A percentile compares a stretch with the other conserved stretches of the same genome.
Evolutionary conservation across 2,329 filamentous ascomycete species (phyloP).

Genomic region (Neofusicoccum umdonicola): DNA sequence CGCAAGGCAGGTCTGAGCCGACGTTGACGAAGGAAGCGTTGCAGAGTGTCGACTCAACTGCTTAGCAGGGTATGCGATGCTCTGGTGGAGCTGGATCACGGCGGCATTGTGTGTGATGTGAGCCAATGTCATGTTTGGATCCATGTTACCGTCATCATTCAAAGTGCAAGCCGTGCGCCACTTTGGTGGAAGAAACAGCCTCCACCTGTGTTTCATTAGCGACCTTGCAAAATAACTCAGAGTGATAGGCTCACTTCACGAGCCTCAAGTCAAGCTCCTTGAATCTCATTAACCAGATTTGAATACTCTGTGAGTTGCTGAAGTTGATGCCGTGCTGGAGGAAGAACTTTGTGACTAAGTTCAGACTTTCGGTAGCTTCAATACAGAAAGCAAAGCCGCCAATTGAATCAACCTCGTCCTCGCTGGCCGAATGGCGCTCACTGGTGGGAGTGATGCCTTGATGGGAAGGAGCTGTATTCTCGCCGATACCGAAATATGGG

Average conservation of each 20-base stretch:
- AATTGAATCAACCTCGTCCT: constrained; percentile 25
- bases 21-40: constrained; percentile 23
- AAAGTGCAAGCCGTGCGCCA: constrained; percentile 35
- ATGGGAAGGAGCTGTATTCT: constrained; percentile 26
- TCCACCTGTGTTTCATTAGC: constrained; percentile 23
- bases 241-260: constrained; percentile 22
- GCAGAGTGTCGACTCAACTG: constrained; percentile 28
- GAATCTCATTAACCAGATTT: constrained; percentile 35
- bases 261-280: constrained; percentile 34
- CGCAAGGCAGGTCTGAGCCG: constrained; percentile 26
- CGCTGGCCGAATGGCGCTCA: constrained; percentile 25
- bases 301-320: constrained; percentile 27
- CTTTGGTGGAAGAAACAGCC: constrained; percentile 24
- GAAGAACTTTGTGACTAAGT: constrained; percentile 37
- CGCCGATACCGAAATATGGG: constrained; percentile 43
- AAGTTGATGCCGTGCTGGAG: constrained; percentile 33
- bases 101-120: constrained; percentile 32
- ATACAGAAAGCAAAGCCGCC: constrained; percentile 33
- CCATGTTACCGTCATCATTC: constrained; percentile 36
- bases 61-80: constrained; percentile 31
- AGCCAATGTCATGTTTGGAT: constrained; percentile 29
- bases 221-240: no score
- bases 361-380: constrained; percentile 35
- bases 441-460: constrained; percentile 21
- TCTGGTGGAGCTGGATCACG: constrained; percentile 27